Base-by-base conservation (phyloP, 345 rosid genomes). In the Acer saccharum region DNA sequence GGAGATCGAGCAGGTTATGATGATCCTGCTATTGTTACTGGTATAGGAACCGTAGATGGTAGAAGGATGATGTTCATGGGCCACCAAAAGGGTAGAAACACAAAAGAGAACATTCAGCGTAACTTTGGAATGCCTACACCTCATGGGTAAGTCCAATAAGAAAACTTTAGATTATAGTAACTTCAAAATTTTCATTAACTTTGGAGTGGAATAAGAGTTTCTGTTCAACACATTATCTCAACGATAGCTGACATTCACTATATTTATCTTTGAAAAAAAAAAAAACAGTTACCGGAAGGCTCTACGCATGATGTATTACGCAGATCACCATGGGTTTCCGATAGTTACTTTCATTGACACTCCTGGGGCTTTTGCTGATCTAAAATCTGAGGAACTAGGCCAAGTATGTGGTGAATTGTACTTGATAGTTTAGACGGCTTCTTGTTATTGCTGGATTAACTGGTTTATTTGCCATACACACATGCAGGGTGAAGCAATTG, bases 71-170 rank as follows among this genome's bases (percentile, higher is more conserved):
- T 96, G 99, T 94, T 96, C 82, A 92, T 94, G 46, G 99, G 99
- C 83, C 99, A 96, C 76, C 99, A 96, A 81, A 96, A 96, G 87
- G 99, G 99, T 81, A 91, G 99, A 88, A 96, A 94, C 82, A 92
- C 99, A 69, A 96, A 96, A 87, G 99, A 96, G 82, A 91, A 92
- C 82, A 91, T 96, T 63, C 87, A 87, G 84, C 95, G 95, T 58
- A 96, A 96, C 85, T 96, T 96, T 86, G 99, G 99, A 74, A 96
- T 94, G 99, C 99, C 99, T 80, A 96, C 99, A 69, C 99, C 99
- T 65, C 99, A 94, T 71, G 99, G 98, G 99, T 96, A 91, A 74
- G 89, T 35, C 65, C 72, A 32, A 17, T 78, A 71, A 55, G 65
- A 72, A 20, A 43, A 7, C 9, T 43, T 43, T 43, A 43, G 46